Evolutionary conservation across 345 rosid genomes (phyloP).

Genomic region (Durio zibethinus): DNA sequence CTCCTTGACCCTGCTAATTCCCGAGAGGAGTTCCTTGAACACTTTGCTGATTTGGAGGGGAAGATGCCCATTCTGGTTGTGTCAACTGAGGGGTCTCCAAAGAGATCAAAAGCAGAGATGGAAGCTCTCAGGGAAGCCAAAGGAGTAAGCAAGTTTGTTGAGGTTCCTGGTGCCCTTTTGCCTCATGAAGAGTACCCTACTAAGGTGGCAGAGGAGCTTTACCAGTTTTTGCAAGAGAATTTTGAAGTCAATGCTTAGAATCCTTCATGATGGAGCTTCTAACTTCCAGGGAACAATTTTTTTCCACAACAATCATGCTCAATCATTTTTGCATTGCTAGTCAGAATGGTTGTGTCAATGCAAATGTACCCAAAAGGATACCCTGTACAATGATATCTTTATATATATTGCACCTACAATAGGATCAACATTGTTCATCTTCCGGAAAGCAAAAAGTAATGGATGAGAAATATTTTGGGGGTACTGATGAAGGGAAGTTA

Average conservation of each 20-base stretch:
- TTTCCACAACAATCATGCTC: background rate
- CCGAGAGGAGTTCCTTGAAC: slow-evolving; percentile 63
- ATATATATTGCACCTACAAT: too few species aligned
- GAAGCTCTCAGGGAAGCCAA: slow-evolving; percentile 64
- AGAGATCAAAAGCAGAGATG: slow-evolving; percentile 92
- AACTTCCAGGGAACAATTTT: background rate
- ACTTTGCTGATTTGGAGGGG: slow-evolving; percentile 64
- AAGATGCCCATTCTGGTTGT: slow-evolving; percentile 56
- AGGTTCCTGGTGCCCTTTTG: slow-evolving; percentile 78
- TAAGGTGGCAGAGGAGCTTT: slow-evolving; percentile 60
- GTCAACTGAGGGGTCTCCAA: slow-evolving; percentile 67
- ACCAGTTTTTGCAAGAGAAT: slow-evolving; percentile 55
- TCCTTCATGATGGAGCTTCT: background rate
- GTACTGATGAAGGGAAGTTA: too few species aligned
- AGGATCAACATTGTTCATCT: too few species aligned
- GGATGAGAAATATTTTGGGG: too few species aligned
- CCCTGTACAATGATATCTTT: background rate
- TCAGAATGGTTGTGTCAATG: background rate
- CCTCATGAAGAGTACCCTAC: slow-evolving; percentile 91
- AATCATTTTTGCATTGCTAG: background rate
- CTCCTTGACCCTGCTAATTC: slow-evolving; percentile 77
- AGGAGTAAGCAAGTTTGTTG: slow-evolving; percentile 72
- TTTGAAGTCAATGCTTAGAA: slow-evolving; percentile 30
- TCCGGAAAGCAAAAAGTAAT: too few species aligned
- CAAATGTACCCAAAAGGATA: background rate